Conservation (phyloP, 305 asterid species). For the Plantago coronopus region DNA sequence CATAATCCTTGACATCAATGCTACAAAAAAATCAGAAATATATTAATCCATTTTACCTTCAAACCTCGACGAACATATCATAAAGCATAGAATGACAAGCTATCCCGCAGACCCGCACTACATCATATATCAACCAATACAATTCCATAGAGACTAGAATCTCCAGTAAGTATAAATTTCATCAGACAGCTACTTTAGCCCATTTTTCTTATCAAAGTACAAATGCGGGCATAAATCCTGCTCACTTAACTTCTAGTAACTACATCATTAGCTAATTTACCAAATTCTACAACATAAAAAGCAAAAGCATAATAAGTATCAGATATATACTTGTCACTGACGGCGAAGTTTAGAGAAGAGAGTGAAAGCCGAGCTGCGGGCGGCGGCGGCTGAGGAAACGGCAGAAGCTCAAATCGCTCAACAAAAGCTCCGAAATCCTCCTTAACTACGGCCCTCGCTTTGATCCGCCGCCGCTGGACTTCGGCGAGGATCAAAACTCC, state of each 20-base stretch:
- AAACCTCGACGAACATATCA: neutral
- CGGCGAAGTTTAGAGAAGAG: slow-evolving; percentile 68
- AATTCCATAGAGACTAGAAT: neutral
- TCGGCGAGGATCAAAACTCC: slow-evolving; percentile 83
- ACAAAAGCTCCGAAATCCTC: slow-evolving; percentile 84
- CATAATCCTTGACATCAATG: slow-evolving; percentile 78
- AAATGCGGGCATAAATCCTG: neutral
- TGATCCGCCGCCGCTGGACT: slow-evolving; percentile 69
- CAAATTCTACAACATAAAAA: neutral
- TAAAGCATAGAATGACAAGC: neutral
- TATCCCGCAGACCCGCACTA: neutral
- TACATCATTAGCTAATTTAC: neutral
- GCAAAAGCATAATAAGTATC: neutral
- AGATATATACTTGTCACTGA: slow-evolving; percentile 62
- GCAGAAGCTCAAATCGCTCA: slow-evolving; percentile 62
- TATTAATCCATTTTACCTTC: neutral
- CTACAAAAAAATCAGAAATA: slow-evolving; percentile 36
- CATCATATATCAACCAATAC: neutral
- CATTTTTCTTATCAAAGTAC: neutral
- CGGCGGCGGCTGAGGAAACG: slow-evolving; percentile 89
- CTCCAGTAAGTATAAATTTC: neutral
- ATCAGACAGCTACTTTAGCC: neutral
- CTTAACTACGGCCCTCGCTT: slow-evolving; percentile 36
- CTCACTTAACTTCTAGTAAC: neutral
- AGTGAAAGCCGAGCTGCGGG: slow-evolving; percentile 86